phyloP scores from a whole-genome alignment of 352 stramenopile genomes.

The Globisporangium nagaii region DNA sequence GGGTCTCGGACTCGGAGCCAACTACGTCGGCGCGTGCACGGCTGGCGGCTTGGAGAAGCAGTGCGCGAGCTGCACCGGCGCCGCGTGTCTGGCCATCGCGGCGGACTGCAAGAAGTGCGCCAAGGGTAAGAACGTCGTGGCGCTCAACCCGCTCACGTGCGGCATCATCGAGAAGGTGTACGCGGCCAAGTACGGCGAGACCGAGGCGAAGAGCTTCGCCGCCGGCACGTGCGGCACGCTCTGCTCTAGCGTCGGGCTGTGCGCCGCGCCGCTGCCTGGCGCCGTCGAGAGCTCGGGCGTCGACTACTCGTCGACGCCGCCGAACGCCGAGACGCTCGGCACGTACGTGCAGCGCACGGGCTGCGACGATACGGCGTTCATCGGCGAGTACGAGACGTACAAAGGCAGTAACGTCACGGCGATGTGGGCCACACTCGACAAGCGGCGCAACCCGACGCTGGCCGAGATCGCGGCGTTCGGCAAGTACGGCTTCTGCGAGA shows the following conservation, averaged over 20 bases:
- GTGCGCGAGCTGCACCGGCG: conserved; percentile 33
- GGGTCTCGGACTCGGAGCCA: conserved; percentile 45
- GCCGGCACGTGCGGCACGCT: conserved; percentile 30
- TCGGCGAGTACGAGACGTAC: conserved; percentile 66
- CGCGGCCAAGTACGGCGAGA: conserved; percentile 27
- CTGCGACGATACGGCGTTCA: conserved; percentile 52
- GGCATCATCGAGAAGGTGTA: conserved; percentile 36
- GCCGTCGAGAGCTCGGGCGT: conserved; percentile 50
- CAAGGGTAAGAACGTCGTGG: conserved; percentile 29
- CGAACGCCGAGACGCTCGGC: conserved; percentile 25
- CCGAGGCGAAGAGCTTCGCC: conserved; percentile 29
- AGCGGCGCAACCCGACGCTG: conserved; percentile 14
- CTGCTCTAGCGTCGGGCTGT: conserved; percentile 44
- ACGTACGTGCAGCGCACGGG: conserved; percentile 58
- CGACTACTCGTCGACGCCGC: conserved; percentile 39
- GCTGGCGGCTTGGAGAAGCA: conserved; percentile 25
- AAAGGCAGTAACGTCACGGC: conserved; percentile 21
- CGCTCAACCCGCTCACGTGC: conserved; percentile 38
- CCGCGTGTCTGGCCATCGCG: conserved; percentile 29
- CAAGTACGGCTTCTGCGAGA: conserved; percentile 16
- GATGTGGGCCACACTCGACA: conserved; percentile 13
- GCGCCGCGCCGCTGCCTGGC: conserved; percentile 51
- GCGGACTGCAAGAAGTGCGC: conserved; percentile 33
- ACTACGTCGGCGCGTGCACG: conserved; percentile 47
- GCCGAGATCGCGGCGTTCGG: conserved; percentile 13